These are phyloP conservation scores for Paracoccidioides lutzii DNA, from an alignment of 2,329 filamentous ascomycete genomes.

Conservation along the genomic window DNA sequence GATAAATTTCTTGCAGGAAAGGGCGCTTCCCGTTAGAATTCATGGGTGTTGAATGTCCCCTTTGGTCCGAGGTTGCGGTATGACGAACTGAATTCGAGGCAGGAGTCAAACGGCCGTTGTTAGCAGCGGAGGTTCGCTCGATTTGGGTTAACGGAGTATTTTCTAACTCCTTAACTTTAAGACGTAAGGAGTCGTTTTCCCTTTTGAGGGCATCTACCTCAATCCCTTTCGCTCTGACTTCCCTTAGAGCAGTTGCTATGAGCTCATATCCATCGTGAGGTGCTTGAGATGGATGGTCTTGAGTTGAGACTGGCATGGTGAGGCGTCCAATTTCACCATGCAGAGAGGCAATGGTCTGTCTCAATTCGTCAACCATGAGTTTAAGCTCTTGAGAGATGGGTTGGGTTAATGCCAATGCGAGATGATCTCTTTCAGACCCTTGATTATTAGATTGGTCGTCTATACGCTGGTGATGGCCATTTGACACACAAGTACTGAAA, in stretches of 20 bases:
- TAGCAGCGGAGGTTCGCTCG: neutral
- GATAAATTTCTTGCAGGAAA: neutral
- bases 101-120: too few relatives aligned
- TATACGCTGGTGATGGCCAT: neutral
- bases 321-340: neutral
- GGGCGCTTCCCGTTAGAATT: neutral
- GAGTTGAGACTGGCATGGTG: neutral
- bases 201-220: neutral
- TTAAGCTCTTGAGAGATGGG: neutral
- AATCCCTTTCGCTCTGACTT: conserved; percentile 1
- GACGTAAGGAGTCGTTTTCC: neutral
- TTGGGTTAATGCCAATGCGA: neutral
- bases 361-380: neutral
- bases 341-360: neutral
- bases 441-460: neutral
- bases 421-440: neutral
- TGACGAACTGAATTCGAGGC: neutral
- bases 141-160: neutral
- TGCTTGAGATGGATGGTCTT: neutral
- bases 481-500: neutral
- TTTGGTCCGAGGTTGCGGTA: neutral
- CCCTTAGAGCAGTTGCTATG: neutral
- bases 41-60: neutral
- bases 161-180: neutral
- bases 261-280: neutral